phyloP scores from a whole-genome alignment of 257 asterid genomes.

The Oldenlandia corymbosa region DNA sequence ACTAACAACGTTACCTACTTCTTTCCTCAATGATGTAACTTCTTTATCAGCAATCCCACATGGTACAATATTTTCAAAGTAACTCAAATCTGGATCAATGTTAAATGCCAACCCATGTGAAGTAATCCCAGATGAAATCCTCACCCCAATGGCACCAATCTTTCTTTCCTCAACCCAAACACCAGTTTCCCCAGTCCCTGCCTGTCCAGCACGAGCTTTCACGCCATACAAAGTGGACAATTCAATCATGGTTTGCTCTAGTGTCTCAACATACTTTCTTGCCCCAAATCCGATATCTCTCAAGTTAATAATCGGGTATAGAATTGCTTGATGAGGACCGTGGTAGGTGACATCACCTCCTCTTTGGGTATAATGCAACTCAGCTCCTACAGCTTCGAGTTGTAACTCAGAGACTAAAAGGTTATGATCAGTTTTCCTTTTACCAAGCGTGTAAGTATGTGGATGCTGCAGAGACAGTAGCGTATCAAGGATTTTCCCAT shows the following conservation, averaged over 20 bases:
- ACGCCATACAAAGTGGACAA: slow-evolving; percentile 55
- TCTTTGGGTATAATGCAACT: slow-evolving; percentile 57
- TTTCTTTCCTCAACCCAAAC: slow-evolving; percentile 67
- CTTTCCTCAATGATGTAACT: slow-evolving; percentile 58
- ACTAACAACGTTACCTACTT: slow-evolving; percentile 29
- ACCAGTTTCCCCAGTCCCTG: slow-evolving; percentile 60
- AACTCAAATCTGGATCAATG: slow-evolving; percentile 57
- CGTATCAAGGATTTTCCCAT: slow-evolving; percentile 39
- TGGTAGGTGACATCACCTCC: slow-evolving; percentile 86
- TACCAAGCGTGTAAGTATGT: slow-evolving; percentile 72
- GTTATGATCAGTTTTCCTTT: slow-evolving; percentile 56
- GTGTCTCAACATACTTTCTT: slow-evolving; percentile 62
- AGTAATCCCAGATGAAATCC: slow-evolving; percentile 61
- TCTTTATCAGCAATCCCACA: slow-evolving; percentile 71
- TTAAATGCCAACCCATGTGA: slow-evolving; percentile 76
- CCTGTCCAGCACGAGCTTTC: slow-evolving; percentile 40
- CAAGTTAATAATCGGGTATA: slow-evolving; percentile 60
- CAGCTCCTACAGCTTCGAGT: slow-evolving; percentile 57
- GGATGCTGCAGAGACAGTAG: slow-evolving; percentile 66
- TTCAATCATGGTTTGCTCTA: slow-evolving; percentile 62
- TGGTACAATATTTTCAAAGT: slow-evolving; percentile 68
- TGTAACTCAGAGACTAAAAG: slow-evolving; percentile 49
- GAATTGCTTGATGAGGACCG: slow-evolving; percentile 64
- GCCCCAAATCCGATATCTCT: slow-evolving; percentile 63
- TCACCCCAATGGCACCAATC: slow-evolving; percentile 67